Base-by-base conservation (phyloP, 2,329 filamentous ascomycete species). In the Geoglossum cookeanum region DNA sequence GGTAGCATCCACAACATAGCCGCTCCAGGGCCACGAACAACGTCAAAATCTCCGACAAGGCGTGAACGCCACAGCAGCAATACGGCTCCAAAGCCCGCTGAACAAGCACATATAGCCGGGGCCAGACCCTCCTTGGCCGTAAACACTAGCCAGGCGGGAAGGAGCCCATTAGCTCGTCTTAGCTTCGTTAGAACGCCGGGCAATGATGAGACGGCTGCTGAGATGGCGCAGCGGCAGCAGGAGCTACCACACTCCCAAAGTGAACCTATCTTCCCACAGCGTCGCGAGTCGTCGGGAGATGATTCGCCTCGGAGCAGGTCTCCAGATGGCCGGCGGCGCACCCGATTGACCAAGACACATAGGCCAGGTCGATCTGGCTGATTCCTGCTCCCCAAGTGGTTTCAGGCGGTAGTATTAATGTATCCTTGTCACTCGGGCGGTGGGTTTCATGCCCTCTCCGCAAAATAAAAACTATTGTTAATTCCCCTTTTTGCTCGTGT, bases 131-230 rank as follows among this genome's bases (percentile, higher is more conserved):
- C 57, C 8, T 42, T 51, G 22, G n/a, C 27, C 15, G 4, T 52
- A 17, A 45, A 35, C 8, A 49, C 30, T 8, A 44, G 47, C 8
- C 62, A 69, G n/a, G 66, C 63, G 6, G 72, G 71, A 55, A 68
- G 70, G 32, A 74, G 71, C 59, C 73, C 73, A 1, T 67, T 75
- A 22, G 72, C 72, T 3, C 68, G 71, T 49, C 68, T 69, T 59
- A 73, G 71, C 61, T 73, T 72, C 59, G 64, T 68, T n/a, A 60
- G 66, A 42, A 67, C 65, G 3, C 64, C 65, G 44, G 64, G 66
- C 4, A 66, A 65, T 29, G 62, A 68, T 3, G 65, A 66, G 13
- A 35, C 62, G 7, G 65, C 62, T 29, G 66, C 67, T 39, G 69
- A 71, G 61, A 61, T 70, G 59, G 64, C 63, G 44, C 60, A 64